Conservation (phyloP, 2,329 filamentous ascomycete genomes). For the Talaromyces sp. region DNA sequence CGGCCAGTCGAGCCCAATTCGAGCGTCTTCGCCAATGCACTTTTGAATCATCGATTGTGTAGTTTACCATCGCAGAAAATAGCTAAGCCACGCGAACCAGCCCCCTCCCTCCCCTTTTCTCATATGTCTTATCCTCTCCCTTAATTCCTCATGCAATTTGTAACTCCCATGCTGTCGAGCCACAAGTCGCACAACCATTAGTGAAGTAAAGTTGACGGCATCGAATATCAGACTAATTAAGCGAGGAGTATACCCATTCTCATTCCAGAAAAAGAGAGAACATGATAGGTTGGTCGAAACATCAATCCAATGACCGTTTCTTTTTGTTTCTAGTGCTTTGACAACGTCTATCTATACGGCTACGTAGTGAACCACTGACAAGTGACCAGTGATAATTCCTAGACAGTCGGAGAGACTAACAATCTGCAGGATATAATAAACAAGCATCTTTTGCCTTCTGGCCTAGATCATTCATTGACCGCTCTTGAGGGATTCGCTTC, state of each 20-base stretch:
- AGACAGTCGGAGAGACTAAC: not conserved
- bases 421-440: too few relatives aligned
- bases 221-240: not conserved
- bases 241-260: not conserved
- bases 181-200: not conserved
- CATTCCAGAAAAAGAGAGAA: not conserved
- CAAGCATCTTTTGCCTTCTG: not conserved
- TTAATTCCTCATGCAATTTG: not conserved
- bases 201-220: not conserved
- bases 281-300: not conserved
- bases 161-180: not conserved
- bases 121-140: not conserved
- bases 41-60: not conserved
- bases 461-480: constrained; percentile 2
- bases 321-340: not conserved
- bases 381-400: not conserved
- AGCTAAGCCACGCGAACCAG: not conserved
- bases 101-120: not conserved
- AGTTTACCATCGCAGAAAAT: not conserved
- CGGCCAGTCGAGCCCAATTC: not conserved
- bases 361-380: not conserved
- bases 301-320: not conserved
- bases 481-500: not conserved
- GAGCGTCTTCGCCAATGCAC: too few relatives aligned
- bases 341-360: not conserved